Evolutionary conservation across 129 eudicot genomes (phyloP).

Genomic region (Deinandra increscens): DNA sequence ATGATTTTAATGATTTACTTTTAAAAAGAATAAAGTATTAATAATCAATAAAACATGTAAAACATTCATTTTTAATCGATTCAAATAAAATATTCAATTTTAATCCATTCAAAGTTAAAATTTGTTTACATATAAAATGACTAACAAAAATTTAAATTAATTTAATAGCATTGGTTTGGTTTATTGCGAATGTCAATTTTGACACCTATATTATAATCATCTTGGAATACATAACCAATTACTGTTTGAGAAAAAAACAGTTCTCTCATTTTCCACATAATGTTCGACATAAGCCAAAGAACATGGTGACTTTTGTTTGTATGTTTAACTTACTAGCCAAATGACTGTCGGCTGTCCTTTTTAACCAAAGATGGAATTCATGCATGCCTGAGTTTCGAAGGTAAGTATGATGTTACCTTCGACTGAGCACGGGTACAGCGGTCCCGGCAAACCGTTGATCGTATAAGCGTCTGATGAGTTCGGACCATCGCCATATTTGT

Average conservation of each 20-base stretch:
- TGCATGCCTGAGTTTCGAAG: neutral
- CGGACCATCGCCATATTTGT: constrained; percentile 59
- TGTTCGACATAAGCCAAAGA: too few relatives aligned
- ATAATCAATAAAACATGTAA: too few relatives aligned
- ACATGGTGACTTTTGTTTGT: constrained; percentile 5
- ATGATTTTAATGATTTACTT: too few relatives aligned
- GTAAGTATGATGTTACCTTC: constrained; percentile 39
- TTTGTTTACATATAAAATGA: too few relatives aligned
- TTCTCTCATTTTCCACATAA: too few relatives aligned
- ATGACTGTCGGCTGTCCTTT: neutral
- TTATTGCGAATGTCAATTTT: neutral
- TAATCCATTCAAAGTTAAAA: too few relatives aligned
- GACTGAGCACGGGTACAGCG: constrained; percentile 51
- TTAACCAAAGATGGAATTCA: neutral
- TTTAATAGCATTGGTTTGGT: neutral
- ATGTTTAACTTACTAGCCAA: neutral
- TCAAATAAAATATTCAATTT: too few relatives aligned
- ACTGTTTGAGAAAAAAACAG: neutral
- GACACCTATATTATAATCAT: neutral
- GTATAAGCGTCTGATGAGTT: constrained; percentile 77
- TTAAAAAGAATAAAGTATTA: too few relatives aligned
- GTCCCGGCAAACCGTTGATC: constrained; percentile 76
- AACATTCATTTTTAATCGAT: too few relatives aligned
- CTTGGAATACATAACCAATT: neutral
- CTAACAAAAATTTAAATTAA: too few relatives aligned